Evolutionary conservation across 2,329 filamentous ascomycete genomes (phyloP), one percentile per base, ranked within the genome.

Genomic region (Rutstroemia sydowiana): DNA sequence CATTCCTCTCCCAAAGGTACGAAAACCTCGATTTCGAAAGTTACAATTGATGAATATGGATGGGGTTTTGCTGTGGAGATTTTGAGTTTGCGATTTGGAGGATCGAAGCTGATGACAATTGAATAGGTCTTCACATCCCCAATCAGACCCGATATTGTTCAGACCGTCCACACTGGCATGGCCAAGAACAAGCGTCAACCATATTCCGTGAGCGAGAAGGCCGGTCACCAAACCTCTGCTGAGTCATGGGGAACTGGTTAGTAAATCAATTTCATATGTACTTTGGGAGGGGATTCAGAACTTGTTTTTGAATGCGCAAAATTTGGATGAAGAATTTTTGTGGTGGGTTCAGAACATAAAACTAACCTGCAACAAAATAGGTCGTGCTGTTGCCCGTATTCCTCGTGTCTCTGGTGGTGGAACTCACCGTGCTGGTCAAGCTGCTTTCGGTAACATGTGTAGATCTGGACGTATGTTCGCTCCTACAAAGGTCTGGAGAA

Each of bases 111-210:
- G 54, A 63, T 57, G 47, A 39, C 28, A 43, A 47, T 48, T 48
- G 41, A 43, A 46, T 56, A 67, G 76, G 92, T 98, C 79, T 98
- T 98, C 87, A 84, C 83, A 75, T 83, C 88, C 68, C 93, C 93
- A 67, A 97, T 98, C 82, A 92, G 93, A 75, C 88, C 91, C 70
- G 93, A 98, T 78, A 95, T 98, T 73, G 93, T 98, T 73, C 92
- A 97, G 73, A 75, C 75, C 64, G 84, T 97, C 70, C 93, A 98
- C 86, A 95, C 89, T 70, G 93, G 93, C 71, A 95, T 98, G 82
- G 92, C 92, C 74, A 98, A 98, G 89, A 98, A 98, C 86, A 96
- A 95, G 86, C 87, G 93, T 75, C 93, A 98, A 79, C 91, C 93
- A 67, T 98, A 98, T 76, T 84, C 93, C 70, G 93, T 98, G 82